Conservation (phyloP, 2,329 filamentous ascomycete genomes). For the Didymella lethalis region DNA sequence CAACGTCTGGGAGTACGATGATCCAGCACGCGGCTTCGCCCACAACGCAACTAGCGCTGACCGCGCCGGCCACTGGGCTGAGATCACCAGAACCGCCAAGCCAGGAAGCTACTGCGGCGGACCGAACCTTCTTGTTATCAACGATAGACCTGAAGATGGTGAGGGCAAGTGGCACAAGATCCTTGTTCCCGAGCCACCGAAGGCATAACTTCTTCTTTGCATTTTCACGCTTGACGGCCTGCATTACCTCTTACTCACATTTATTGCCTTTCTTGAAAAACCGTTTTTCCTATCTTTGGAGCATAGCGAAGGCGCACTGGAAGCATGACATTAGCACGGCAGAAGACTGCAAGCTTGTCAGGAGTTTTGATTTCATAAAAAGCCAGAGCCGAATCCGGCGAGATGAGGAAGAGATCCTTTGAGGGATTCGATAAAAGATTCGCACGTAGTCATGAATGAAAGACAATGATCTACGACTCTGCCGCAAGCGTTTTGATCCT, state of each 20-base stretch:
- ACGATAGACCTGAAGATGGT: conserved; percentile 45
- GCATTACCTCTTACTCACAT: conserved; percentile 7
- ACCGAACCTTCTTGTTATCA: conserved; percentile 61
- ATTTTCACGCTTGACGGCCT: conserved; percentile 22
- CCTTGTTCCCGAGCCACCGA: conserved; percentile 33
- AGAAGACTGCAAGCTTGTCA: conserved; percentile 8
- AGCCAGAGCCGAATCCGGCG: conserved; percentile 1
- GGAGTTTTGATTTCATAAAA: conserved; percentile 11
- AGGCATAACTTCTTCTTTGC: conserved; percentile 14
- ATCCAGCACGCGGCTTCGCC: conserved; percentile 36
- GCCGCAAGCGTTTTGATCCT: neutral
- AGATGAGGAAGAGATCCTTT: neutral
- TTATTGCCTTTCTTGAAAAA: neutral
- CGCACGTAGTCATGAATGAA: neutral
- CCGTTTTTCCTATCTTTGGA: conserved; percentile 1
- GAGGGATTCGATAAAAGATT: neutral
- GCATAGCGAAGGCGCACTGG: conserved; percentile 38
- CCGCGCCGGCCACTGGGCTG: conserved; percentile 37
- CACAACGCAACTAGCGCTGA: conserved; percentile 37
- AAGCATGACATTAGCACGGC: conserved; percentile 19
- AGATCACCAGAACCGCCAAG: conserved; percentile 56
- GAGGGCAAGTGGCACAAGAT: conserved; percentile 46
- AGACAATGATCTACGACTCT: neutral
- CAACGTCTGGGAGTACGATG: conserved; percentile 59
- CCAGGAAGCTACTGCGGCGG: conserved; percentile 66